phyloP scores from a whole-genome alignment of 1,139 yeast species.

The Starmera stellimalicola region DNA sequence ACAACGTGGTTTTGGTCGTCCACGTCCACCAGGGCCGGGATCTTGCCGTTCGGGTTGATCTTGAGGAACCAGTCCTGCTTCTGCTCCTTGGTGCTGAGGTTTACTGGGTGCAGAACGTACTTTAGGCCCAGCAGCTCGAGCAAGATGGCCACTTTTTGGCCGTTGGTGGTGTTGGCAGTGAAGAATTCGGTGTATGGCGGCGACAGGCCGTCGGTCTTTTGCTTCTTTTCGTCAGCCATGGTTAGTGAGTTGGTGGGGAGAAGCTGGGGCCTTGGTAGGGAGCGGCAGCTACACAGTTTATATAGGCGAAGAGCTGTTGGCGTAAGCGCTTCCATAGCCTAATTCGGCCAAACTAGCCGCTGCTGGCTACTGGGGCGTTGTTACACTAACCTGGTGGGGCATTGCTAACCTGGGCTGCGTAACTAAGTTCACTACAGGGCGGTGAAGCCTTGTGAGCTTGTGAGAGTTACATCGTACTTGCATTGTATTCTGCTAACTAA shows the following conservation, averaged over 20 bases:
- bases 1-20: constrained; percentile 27
- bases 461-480: no score
- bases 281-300: no score
- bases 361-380: no score
- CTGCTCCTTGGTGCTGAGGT: constrained; percentile 28
- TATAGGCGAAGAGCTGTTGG: no score
- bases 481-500: no score
- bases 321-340: no score
- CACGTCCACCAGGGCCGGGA: constrained; percentile 38
- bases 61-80: constrained; percentile 36
- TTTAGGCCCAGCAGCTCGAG: constrained; percentile 40
- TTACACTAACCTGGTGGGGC: no score
- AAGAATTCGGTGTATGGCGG: constrained; percentile 34
- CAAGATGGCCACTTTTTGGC: constrained; percentile 38
- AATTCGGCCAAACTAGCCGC: no score
- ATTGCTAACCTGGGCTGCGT: no score
- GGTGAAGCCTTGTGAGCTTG: no score
- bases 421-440: no score
- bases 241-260: constrained; percentile 1
- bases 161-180: constrained; percentile 47
- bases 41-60: constrained; percentile 42
- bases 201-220: background rate
- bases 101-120: constrained; percentile 34
- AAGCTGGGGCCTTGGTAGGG: no score
- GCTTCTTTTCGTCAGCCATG: background rate